These are phyloP conservation scores for Trichosporon sp. DNA, from an alignment of 1,284 basidiomycete species.

Conservation along the genomic window DNA sequence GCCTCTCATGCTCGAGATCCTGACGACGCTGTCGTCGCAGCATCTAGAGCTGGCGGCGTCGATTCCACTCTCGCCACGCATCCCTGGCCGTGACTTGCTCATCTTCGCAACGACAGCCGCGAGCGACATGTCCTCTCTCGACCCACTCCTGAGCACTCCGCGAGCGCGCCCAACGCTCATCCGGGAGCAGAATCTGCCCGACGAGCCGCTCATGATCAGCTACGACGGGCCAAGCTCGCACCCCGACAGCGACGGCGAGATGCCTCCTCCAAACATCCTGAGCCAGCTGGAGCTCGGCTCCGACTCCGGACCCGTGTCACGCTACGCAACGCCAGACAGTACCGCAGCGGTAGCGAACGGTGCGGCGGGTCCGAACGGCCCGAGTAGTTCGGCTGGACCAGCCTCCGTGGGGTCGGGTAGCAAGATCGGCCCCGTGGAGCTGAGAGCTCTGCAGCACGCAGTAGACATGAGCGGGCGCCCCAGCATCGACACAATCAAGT, in stretches of 20 bases:
- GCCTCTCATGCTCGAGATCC: conserved; percentile 27
- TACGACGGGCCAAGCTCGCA: neutral
- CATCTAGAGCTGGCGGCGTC: conserved; percentile 32
- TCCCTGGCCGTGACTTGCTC: conserved; percentile 36
- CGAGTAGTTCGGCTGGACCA: too few relatives aligned
- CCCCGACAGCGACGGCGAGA: neutral
- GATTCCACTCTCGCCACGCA: conserved; percentile 31
- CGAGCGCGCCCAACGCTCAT: neutral
- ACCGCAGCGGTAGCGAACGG: neutral
- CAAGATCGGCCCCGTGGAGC: neutral
- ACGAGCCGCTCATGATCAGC: neutral
- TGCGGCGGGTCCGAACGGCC: too few relatives aligned
- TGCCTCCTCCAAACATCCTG: neutral
- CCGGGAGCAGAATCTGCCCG: neutral
- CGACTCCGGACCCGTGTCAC: neutral
- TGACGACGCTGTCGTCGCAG: conserved; percentile 26
- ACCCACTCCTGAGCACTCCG: conserved; percentile 6
- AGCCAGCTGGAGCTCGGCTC: neutral
- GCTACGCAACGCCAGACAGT: neutral
- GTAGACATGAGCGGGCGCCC: neutral
- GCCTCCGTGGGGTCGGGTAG: too few relatives aligned
- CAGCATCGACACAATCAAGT: conserved; percentile 1
- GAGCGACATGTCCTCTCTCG: conserved; percentile 23
- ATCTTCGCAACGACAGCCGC: conserved; percentile 33
- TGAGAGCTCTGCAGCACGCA: neutral